phyloP scores from a whole-genome alignment of 2,329 filamentous ascomycete species.

The Penicillium digitatum region DNA sequence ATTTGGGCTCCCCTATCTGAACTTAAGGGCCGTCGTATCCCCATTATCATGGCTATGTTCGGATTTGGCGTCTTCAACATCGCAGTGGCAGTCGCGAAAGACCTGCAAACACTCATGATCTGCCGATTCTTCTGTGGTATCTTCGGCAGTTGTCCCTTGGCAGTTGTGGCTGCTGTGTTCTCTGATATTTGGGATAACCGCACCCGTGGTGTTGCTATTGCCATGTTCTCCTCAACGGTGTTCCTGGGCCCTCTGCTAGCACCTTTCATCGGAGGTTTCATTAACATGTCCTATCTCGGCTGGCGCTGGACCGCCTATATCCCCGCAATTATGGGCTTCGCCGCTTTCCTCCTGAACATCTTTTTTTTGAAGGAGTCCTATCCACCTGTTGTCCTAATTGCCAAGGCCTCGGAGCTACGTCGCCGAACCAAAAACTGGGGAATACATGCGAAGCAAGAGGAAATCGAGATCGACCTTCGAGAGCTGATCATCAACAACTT shows the following conservation, averaged over 20 bases:
- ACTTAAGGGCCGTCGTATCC: constrained; percentile 54
- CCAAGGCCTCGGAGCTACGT: constrained; percentile 48
- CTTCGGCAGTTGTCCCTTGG: constrained; percentile 43
- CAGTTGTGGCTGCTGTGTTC: constrained; percentile 42
- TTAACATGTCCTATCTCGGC: constrained; percentile 45
- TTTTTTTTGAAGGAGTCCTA: constrained; percentile 58
- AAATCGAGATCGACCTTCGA: constrained; percentile 51
- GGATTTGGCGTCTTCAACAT: constrained; percentile 45
- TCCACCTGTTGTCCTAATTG: constrained; percentile 55
- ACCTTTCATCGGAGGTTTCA: constrained; percentile 55
- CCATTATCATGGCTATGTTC: constrained; percentile 45
- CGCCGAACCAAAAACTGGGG: constrained; percentile 56
- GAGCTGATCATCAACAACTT: constrained; percentile 52
- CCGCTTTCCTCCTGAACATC: constrained; percentile 46
- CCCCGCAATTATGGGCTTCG: constrained; percentile 54
- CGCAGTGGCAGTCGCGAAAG: constrained; percentile 40
- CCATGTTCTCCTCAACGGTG: constrained; percentile 50
- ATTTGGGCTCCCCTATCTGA: constrained; percentile 61
- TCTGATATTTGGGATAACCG: constrained; percentile 50
- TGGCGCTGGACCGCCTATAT: constrained; percentile 57
- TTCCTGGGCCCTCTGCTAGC: constrained; percentile 52
- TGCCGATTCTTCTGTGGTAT: constrained; percentile 46
- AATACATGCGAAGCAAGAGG: constrained; percentile 54
- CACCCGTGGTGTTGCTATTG: constrained; percentile 35
- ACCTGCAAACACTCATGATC: constrained; percentile 34